Conservation (phyloP, 2,329 filamentous ascomycete genomes). For the Rugonectria rugulosa region DNA sequence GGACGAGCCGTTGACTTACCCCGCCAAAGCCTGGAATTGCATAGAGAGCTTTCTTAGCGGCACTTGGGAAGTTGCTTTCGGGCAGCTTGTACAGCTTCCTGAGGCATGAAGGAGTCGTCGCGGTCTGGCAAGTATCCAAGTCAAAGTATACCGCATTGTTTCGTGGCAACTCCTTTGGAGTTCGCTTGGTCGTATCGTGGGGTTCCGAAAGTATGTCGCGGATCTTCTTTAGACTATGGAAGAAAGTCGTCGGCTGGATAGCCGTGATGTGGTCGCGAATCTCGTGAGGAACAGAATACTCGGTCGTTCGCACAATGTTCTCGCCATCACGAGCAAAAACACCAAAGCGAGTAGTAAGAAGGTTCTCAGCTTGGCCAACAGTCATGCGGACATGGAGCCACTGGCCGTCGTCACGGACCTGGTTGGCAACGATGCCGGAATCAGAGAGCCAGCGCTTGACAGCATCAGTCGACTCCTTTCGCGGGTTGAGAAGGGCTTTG, state of each 20-base stretch:
- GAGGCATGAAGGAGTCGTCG: slow-evolving; percentile 54
- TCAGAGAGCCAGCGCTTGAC: slow-evolving; percentile 55
- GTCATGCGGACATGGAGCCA: slow-evolving; percentile 54
- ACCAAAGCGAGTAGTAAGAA: slow-evolving; percentile 57
- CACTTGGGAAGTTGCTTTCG: slow-evolving; percentile 56
- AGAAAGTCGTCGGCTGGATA: slow-evolving; percentile 57
- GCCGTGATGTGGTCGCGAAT: slow-evolving; percentile 47
- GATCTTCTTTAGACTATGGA: slow-evolving; percentile 13
- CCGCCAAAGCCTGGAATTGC: slow-evolving; percentile 63
- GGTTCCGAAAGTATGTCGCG: neutral
- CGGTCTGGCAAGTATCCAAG: slow-evolving; percentile 44
- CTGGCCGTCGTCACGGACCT: slow-evolving; percentile 46
- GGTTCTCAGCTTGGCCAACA: slow-evolving; percentile 49
- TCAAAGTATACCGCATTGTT: slow-evolving; percentile 6
- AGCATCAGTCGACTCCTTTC: slow-evolving; percentile 45
- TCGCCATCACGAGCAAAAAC: slow-evolving; percentile 48
- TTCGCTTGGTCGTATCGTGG: neutral
- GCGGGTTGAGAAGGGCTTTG: slow-evolving; percentile 56
- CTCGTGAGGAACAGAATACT: slow-evolving; percentile 49
- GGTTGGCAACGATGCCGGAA: slow-evolving; percentile 45
- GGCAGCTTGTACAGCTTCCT: slow-evolving; percentile 54
- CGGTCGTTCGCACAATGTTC: slow-evolving; percentile 49
- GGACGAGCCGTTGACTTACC: slow-evolving; percentile 32
- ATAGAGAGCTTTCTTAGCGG: slow-evolving; percentile 67
- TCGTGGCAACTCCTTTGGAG: neutral